phyloP scores from a whole-genome alignment of 768 basidiomycete genomes.

The Gyrodon lividus region DNA sequence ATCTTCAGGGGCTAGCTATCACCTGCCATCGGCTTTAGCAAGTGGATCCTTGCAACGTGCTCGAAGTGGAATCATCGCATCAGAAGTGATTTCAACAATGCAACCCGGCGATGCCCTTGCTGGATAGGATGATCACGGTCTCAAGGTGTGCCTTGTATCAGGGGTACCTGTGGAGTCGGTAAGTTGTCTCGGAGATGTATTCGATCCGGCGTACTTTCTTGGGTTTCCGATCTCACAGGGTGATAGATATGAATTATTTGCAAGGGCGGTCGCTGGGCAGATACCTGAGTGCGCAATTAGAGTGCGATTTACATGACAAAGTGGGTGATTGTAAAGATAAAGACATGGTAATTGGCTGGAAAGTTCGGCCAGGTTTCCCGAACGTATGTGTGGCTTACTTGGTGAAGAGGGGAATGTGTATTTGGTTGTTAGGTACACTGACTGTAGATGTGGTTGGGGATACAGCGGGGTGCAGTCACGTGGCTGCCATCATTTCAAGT shows the following conservation, averaged over 20 bases:
- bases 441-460: background rate
- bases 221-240: background rate
- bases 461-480: background rate
- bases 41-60: background rate
- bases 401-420: background rate
- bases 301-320: background rate
- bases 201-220: background rate
- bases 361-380: background rate
- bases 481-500: background rate
- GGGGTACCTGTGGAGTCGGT: background rate
- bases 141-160: background rate
- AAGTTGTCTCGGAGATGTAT: no score
- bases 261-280: background rate
- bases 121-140: background rate
- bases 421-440: background rate
- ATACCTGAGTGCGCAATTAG: background rate
- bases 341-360: background rate
- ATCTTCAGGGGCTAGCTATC: constrained; percentile 2
- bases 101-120: background rate
- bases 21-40: background rate
- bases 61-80: background rate
- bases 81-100: background rate
- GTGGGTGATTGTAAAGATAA: background rate
- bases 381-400: background rate
- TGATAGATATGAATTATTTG: background rate